Conservation (phyloP, 106 monocot species). For the Platanthera zijinensis region DNA sequence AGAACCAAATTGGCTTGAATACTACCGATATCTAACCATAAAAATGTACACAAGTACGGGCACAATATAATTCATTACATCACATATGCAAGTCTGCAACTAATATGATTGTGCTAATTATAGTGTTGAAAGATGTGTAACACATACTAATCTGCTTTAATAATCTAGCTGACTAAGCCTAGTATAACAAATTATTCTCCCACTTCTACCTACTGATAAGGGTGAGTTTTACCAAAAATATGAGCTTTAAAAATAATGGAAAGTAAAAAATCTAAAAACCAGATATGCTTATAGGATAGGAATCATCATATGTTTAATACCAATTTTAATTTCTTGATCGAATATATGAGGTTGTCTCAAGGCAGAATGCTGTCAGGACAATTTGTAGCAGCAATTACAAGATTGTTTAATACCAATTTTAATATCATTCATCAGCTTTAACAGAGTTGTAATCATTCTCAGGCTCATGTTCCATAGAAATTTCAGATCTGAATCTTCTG, state of each 20-base stretch:
- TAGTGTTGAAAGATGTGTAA: background rate
- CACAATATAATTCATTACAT: too few relatives aligned
- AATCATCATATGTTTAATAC: conserved; percentile 23
- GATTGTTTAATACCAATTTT: conserved; percentile 24
- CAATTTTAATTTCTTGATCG: conserved; percentile 87
- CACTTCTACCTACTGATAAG: background rate
- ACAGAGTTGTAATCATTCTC: conserved; percentile 74
- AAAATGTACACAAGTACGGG: too few relatives aligned
- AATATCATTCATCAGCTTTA: conserved; percentile 83
- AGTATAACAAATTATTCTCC: background rate
- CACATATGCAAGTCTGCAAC: background rate
- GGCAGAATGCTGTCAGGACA: conserved; percentile 89
- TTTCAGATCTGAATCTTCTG: too few relatives aligned
- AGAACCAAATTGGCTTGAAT: too few relatives aligned
- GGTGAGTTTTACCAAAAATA: background rate
- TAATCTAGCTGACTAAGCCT: background rate
- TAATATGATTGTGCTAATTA: background rate
- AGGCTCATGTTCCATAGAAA: too few relatives aligned
- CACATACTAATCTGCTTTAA: background rate
- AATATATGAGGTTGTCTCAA: conserved; percentile 80
- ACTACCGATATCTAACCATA: too few relatives aligned
- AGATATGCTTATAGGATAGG: background rate
- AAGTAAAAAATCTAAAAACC: background rate
- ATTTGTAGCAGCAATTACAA: conserved; percentile 97
- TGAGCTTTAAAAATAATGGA: background rate